Conservation (phyloP, 768 basidiomycete species). For the Termitomyces sp. region DNA sequence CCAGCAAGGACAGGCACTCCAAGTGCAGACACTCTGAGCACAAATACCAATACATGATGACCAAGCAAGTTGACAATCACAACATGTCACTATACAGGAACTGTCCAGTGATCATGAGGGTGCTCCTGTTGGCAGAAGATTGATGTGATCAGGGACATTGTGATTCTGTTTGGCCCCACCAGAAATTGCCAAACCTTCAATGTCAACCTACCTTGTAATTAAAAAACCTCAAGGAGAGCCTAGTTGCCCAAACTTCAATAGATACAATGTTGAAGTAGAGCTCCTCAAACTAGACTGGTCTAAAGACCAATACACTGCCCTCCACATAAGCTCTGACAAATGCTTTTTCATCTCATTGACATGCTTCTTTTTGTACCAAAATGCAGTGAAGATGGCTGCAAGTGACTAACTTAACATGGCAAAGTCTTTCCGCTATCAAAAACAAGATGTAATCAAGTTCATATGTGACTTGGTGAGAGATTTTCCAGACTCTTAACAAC, state of each 20-base stretch:
- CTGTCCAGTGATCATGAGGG: neutral
- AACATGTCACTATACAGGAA: too few relatives aligned
- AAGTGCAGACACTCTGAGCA: too few relatives aligned
- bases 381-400: neutral
- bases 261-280: neutral
- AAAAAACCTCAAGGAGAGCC: neutral
- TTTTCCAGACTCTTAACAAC: too few relatives aligned
- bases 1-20: too few relatives aligned
- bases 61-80: too few relatives aligned
- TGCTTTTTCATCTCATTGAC: too few relatives aligned
- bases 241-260: neutral
- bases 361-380: too few relatives aligned
- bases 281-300: neutral
- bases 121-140: too few relatives aligned
- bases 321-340: too few relatives aligned
- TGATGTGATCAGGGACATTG: neutral
- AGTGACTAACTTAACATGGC: neutral
- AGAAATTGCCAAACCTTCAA: neutral
- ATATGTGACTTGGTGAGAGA: neutral
- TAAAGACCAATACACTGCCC: too few relatives aligned
- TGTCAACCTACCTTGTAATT: neutral
- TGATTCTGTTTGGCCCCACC: neutral
- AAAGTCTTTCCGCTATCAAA: neutral
- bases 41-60: too few relatives aligned
- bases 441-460: neutral